Evolutionary conservation across 257 asterid species (phyloP), one percentile per base, ranked within the genome.

Genomic region (Pogostemon cablin): DNA sequence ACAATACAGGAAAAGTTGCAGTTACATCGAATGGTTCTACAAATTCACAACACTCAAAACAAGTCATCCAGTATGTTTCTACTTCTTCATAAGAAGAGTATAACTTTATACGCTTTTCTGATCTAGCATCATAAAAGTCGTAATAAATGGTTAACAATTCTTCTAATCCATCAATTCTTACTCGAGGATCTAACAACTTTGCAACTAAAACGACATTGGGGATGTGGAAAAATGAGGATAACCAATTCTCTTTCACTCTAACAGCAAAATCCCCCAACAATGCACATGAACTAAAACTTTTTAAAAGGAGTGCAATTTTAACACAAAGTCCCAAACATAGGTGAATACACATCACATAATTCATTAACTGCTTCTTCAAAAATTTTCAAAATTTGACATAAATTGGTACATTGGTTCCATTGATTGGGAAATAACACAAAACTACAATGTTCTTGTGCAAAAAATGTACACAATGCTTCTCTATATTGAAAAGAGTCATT

Each of bases 141-240:
- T 44, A 25, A 7, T 63, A 62, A 10, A 32, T 39, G n/a, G 41
- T 59, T 10, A 72, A 41, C 55, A 49, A 0, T 11, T 40, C 40
- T 7, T 39, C 55, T n/a, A 72, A 62, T 38, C 76, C 76, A 61
- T 71, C 55, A 1, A 61, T 0, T 50, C 63, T 71, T n/a, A 39
- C 32, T 20, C 76, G 38, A 49, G 76, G 76, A 72, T 62, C 70
- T 2, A 72, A 41, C 1, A 62, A 1, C 12, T 39, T 72, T 25
- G 70, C 76, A 62, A 72, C 2, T n/a, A 72, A 52, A 12, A 39
- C 39, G 2, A 72, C 9, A 5, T n/a, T 38, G 4, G 76, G 76
- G 9, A 72, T 72, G 47, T 62, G 63, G 11, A 4, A 3, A 62
- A 72, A 62, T 12, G 62, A 7, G 1, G 40, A 5, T 8, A 52